Conservation (phyloP, 345 rosid genomes). For the Eucalyptus sp. region DNA sequence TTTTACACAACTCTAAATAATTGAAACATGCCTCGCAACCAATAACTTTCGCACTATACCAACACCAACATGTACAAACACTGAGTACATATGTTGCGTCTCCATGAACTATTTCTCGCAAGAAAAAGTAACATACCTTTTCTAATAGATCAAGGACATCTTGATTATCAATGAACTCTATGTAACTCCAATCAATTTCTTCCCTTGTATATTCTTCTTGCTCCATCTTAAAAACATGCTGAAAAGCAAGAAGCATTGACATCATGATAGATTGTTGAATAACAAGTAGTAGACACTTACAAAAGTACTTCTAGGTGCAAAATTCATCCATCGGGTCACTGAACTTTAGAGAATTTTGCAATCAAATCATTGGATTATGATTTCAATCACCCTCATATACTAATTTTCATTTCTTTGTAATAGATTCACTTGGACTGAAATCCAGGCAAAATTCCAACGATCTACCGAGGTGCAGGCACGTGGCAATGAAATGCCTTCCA, state of each 20-base stretch:
- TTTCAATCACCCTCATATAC: not conserved
- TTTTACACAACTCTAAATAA: not conserved
- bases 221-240: conserved; percentile 99
- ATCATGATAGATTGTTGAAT: not conserved
- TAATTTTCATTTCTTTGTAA: not conserved
- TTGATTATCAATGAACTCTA: conserved; percentile 91
- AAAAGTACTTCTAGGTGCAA: not conserved
- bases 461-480: not conserved
- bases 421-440: not conserved
- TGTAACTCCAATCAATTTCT: conserved; percentile 97
- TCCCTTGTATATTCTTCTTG: conserved; percentile 97
- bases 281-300: not conserved
- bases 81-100: not conserved
- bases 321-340: not conserved
- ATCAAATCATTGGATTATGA: not conserved
- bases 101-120: not conserved
- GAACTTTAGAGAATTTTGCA: not conserved
- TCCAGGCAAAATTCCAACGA: not conserved
- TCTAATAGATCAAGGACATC: conserved; percentile 95
- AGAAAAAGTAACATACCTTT: conserved; percentile 38
- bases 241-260: not conserved
- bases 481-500: not conserved
- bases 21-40: not conserved
- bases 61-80: not conserved
- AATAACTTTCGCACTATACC: not conserved